phyloP scores from a whole-genome alignment of 306 rosid genomes.

The Dryas alaskensis region DNA sequence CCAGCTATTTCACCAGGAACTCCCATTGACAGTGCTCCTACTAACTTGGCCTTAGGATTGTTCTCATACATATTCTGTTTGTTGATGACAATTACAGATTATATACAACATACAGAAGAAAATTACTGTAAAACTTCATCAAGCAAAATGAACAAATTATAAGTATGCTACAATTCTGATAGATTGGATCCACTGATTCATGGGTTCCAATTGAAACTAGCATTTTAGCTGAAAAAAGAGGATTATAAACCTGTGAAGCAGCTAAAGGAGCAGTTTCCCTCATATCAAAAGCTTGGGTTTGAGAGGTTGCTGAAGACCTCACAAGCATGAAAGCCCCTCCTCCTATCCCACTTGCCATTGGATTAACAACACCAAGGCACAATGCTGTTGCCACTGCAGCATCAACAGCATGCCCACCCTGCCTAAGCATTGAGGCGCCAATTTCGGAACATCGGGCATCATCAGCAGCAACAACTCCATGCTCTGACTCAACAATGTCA shows the following conservation, averaged over 20 bases:
- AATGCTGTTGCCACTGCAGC: conserved; percentile 87
- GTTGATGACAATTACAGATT: conserved; percentile 25
- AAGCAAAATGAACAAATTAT: conserved; percentile 13
- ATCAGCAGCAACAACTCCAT: conserved; percentile 90
- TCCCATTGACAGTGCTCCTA: conserved; percentile 71
- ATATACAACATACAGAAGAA: conserved; percentile 16
- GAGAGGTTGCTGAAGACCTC: conserved; percentile 51
- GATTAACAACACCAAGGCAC: conserved; percentile 74
- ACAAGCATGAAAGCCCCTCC: conserved; percentile 86
- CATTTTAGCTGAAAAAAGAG: conserved; percentile 27
- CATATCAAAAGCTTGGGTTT: conserved; percentile 68
- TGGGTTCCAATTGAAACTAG: neutral
- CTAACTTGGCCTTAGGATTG: conserved; percentile 43
- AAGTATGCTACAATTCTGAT: neutral
- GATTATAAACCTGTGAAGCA: conserved; percentile 70
- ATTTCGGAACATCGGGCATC: conserved; percentile 75
- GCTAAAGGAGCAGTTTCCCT: conserved; percentile 94
- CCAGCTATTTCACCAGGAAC: conserved; percentile 96
- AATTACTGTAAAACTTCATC: neutral
- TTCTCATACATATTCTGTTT: conserved; percentile 75
- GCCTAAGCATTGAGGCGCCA: conserved; percentile 68
- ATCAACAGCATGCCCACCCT: conserved; percentile 93
- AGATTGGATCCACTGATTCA: neutral
- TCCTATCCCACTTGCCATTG: conserved; percentile 86
- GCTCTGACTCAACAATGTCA: conserved; percentile 56